Evolutionary conservation across 1,284 basidiomycete species (phyloP), one percentile per base, ranked within the genome.

Genomic region (Cryptococcus sp.): DNA sequence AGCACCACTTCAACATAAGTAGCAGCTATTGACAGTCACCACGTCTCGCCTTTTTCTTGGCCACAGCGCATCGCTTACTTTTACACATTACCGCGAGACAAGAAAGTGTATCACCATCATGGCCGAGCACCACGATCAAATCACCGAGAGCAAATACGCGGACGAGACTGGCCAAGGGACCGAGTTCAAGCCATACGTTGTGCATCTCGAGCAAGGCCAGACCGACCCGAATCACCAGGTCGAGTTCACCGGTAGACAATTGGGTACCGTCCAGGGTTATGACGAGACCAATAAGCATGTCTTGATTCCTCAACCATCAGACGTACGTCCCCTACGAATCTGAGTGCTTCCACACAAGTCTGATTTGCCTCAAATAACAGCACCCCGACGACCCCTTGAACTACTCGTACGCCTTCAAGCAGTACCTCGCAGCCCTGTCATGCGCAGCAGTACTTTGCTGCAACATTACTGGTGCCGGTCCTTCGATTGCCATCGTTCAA

Each of bases 191-290:
- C 41, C n/a, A 2, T 44, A n/a, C 15, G 41, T 22, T 16, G 41
- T 44, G 15, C 41, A 44, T 16, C 41, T 44, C 41, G 41, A 44
- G 41, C 22, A 44, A 19, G 41, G 41, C n/a, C 41, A 44, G 41
- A n/a, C n/a, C 41, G 41, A 44, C 22, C 41, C 41, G n/a, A 44
- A 44, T 44, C 41, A 44, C 41, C 41, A 44, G 22, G 41, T 44
- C n/a, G 41, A 44, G 15, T 44, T 44, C 41, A 44, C 41, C 41
- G 41, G 41, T 44, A 5, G 22, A 44, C 41, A 44, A n/a, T 11
- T 44, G 8, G 41, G 41, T 19, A 44, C 41, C 41, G 41, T 44
- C 13, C 41, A 44, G 22, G 41, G 41, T n/a, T 44, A 19, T n/a
- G 41, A 44, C 41, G 41, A 44, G 22, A 22, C 41, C n/a, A 44